Evolutionary conservation across 805 yeast genomes (phyloP), one percentile per base, ranked within the genome.

Genomic region (Cyberlindnera maritima): DNA sequence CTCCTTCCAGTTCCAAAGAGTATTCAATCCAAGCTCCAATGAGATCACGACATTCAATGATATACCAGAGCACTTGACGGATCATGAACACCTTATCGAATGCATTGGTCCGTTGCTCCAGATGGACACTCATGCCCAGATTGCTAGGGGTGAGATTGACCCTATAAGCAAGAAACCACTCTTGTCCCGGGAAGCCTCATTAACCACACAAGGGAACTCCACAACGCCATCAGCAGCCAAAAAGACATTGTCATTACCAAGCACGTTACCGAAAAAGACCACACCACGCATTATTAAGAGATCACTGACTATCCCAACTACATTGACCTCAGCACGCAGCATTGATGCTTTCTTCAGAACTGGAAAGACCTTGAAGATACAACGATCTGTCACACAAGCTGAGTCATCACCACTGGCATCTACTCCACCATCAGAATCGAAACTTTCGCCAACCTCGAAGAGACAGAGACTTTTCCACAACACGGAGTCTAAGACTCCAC

Each of bases 1-100:
- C 36, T 92, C 97, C 12, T 94, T 94, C 63, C 83, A 77, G 59
- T 86, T 72, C 62, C 97, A 90, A 63, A 75, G 96, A 51, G 97
- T 94, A 1, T 92, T 80, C 65, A 79, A 91, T 61, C 96, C 96
- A 0, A 41, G 63, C 2, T 50, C 60, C 1, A 57, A 72, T 35
- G 43, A 57, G 33, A 67, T 88, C n/a, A 72, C 74, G 1, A 79
- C 88, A 29, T 69, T 92, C 53, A 80, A 78, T 55, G 77, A 74
- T 3, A 68, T 83, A 12, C 83, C 85, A 0, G 67, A 63, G 1
- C 68, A 61, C n/a, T 28, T 5, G 44, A 60, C 2, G 3, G 21
- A 3, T 47, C 59, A 62, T 3, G 56, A 56, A 18, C 56, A 63
- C 3, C 58, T 74, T 26, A 67, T 63, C 18, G 59, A 67, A 10